Conservation (phyloP, 768 basidiomycete genomes). For the Glaciozyma martinii region DNA sequence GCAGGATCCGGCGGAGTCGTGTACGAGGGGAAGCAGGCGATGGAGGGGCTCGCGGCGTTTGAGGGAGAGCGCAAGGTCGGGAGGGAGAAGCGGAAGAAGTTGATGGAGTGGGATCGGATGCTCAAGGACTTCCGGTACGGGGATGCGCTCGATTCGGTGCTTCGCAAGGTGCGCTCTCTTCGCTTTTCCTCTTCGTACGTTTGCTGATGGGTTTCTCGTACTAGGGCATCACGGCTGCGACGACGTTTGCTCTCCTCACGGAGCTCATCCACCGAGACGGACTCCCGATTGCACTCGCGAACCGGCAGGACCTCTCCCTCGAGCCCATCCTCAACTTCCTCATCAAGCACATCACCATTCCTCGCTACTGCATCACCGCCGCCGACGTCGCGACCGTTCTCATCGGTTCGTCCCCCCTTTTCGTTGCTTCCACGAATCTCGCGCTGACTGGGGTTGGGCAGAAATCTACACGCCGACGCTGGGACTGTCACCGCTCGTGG, state of each 20-base stretch:
- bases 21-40: conserved; percentile 19
- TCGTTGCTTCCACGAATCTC: not conserved
- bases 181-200: not conserved
- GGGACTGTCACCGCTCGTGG: conserved; percentile 90
- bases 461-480: conserved; percentile 86
- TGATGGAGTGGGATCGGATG: conserved; percentile 79
- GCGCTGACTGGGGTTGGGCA: conserved; percentile 37
- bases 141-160: conserved; percentile 82
- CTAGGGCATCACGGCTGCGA: conserved; percentile 72
- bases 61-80: conserved; percentile 68
- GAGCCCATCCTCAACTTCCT: conserved; percentile 84
- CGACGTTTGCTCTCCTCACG: conserved; percentile 80
- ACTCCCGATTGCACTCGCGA: conserved; percentile 69
- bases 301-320: conserved; percentile 84
- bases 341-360: conserved; percentile 73
- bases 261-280: conserved; percentile 90
- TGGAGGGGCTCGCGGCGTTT: conserved; percentile 27
- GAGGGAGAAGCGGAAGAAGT: conserved; percentile 55
- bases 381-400: conserved; percentile 70
- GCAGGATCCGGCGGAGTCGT: conserved; percentile 23
- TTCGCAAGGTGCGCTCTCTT: conserved; percentile 55
- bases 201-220: not conserved
- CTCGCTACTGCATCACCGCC: conserved; percentile 83
- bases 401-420: conserved; percentile 55
- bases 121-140: conserved; percentile 90